Base-by-base conservation (phyloP, 495 filamentous ascomycete species). In the Hapsidospora chrysogenum region DNA sequence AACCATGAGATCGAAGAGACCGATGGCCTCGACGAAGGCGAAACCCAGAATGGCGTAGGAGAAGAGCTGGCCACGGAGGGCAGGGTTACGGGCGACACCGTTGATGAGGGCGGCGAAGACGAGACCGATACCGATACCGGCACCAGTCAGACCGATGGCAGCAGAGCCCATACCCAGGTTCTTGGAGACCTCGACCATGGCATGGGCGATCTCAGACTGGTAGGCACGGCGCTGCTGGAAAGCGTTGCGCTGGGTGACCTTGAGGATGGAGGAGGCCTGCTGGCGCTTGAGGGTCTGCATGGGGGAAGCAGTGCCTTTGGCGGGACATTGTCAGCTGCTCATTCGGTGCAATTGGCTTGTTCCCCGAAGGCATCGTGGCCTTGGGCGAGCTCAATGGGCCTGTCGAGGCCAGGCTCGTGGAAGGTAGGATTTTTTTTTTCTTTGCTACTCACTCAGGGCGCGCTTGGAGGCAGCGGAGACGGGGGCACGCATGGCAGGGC, bases 1-100 rank as follows among this genome's bases (percentile, higher is more conserved):
- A 78, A 85, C 74, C 80, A 87, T 87, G 51, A 87, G 75, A 55
- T 82, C 79, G 78, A 87, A 85, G 52, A 89, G 75, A 73, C 81
- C 82, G 47, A 84, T 89, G 68, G 82, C 82, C 60, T 89, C 82
- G 56, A 83, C 81, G 75, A 89, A 89, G 51, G 82, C 81, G 61
- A 89, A 89, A 64, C 81, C 81, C 53, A 89, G 64, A 78, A 89
- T 85, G 70, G 82, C 81, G 66, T 89, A 85, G 43, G 78, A 74
- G 78, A 89, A 89, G 48, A 89, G 78, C 69, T 86, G 80, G 52
- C 78, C 80, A 63, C 80, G 76, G 68, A 89, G 76, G 48, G 75
- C 75, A 48, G 80, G 80, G 79, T 89, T 89, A 66, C 82, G 80
- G 63, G 82, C 80, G 48, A 84, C 78, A 58, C 70, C 73, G 58